Evolutionary conservation across 176 grass and related monocot species (phyloP).

Genomic region (Hyparrhenia diplandra): DNA sequence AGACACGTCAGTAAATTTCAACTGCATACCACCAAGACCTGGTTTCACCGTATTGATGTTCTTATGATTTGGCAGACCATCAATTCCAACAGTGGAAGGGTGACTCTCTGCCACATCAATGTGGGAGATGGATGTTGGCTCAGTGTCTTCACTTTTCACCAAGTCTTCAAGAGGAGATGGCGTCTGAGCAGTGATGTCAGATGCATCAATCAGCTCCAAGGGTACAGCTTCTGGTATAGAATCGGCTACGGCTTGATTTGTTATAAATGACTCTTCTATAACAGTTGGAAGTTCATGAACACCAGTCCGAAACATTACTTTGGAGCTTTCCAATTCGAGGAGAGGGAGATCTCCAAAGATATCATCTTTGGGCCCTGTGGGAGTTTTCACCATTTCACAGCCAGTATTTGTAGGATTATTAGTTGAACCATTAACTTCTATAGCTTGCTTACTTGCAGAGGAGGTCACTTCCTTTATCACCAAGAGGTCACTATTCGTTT

Average conservation of each 20-base stretch:
- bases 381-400: constrained; percentile 29
- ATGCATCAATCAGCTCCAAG: constrained; percentile 26
- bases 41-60: constrained; percentile 12
- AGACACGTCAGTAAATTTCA: background rate
- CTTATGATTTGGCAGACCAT: constrained; percentile 5
- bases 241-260: constrained; percentile 34
- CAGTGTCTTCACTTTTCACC: constrained; percentile 21
- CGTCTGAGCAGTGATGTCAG: constrained; percentile 11
- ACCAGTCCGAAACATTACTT: constrained; percentile 41
- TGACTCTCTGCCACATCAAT: constrained; percentile 1
- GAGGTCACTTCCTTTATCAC: constrained; percentile 11
- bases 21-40: constrained; percentile 22
- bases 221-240: constrained; percentile 31
- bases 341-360: constrained; percentile 63
- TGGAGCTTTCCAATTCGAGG: constrained; percentile 54
- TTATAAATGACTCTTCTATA: constrained; percentile 40
- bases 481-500: constrained; percentile 7
- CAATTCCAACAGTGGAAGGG: background rate
- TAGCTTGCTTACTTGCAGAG: constrained; percentile 26
- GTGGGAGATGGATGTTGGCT: background rate
- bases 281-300: constrained; percentile 50
- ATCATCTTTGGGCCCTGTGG: constrained; percentile 39
- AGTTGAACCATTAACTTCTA: constrained; percentile 7
- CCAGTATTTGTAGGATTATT: constrained; percentile 25
- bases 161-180: constrained; percentile 21